A percentile compares a stretch with the other conserved stretches of the same genome.
phyloP scores from a whole-genome alignment of 2,329 filamentous ascomycete species.

The Fusarium sp. region DNA sequence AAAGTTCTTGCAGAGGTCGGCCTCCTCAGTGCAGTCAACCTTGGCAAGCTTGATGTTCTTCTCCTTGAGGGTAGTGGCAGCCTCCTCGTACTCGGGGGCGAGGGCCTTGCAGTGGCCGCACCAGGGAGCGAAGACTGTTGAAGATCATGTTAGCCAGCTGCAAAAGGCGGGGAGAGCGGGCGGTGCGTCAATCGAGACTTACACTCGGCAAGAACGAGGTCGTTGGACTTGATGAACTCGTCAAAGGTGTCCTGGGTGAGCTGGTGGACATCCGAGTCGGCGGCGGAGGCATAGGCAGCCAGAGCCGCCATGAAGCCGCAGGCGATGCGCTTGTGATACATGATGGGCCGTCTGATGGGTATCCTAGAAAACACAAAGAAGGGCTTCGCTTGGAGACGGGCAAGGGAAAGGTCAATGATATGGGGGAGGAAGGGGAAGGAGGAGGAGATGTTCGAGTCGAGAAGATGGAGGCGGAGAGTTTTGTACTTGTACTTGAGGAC shows the following conservation, averaged over 20 bases:
- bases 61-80: conserved; percentile 85
- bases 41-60: conserved; percentile 88
- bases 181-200: conserved; percentile 53
- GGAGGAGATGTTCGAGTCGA: conserved; percentile 29
- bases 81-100: conserved; percentile 90
- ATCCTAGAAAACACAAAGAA: conserved; percentile 41
- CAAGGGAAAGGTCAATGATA: conserved; percentile 26
- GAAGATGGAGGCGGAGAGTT: conserved; percentile 48
- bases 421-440: conserved; percentile 29
- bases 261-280: conserved; percentile 83
- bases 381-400: conserved; percentile 33
- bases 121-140: conserved; percentile 91
- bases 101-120: conserved; percentile 99
- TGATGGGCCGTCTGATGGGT: conserved; percentile 48
- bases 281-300: conserved; percentile 70
- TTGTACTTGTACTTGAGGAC: conserved; percentile 49
- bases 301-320: conserved; percentile 66
- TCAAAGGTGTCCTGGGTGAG: conserved; percentile 90
- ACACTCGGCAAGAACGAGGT: conserved; percentile 95
- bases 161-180: not conserved
- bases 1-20: conserved; percentile 88
- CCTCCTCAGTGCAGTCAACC: conserved; percentile 95
- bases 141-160: conserved; percentile 50
- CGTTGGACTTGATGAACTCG: conserved; percentile 85
- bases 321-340: conserved; percentile 64